A percentile compares a stretch with the other conserved stretches of the same genome.
Conservation (phyloP, 129 eudicot species). For the Flaveria trinervia region DNA sequence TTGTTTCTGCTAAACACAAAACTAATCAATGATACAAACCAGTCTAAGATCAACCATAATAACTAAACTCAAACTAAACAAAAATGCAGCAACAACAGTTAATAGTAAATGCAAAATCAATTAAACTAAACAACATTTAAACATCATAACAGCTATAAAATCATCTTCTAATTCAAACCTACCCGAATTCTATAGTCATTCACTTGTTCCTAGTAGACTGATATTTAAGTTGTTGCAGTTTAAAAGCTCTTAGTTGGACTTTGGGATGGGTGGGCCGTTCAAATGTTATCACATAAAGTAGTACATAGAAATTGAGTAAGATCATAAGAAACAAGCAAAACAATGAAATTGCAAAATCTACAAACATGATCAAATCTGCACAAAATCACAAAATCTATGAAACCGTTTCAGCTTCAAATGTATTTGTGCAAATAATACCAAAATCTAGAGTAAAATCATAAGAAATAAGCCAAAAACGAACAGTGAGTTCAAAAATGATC, state of each 20-base stretch:
- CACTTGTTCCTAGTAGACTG: background rate
- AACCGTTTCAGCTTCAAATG: no score
- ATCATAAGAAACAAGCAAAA: background rate
- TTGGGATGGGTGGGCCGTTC: no score
- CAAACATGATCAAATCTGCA: background rate
- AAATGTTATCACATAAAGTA: background rate
- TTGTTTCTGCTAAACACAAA: slow-evolving; percentile 1
- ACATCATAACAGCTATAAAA: background rate
- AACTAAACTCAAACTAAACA: background rate
- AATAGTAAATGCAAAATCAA: background rate
- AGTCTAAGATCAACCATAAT: background rate
- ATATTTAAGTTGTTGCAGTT: no score
- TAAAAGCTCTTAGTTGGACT: no score
- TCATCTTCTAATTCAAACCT: background rate
- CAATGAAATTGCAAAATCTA: background rate
- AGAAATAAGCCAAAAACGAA: no score
- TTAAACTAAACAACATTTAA: background rate
- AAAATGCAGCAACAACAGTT: no score
- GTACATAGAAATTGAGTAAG: background rate
- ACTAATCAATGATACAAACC: background rate
- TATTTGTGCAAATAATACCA: no score
- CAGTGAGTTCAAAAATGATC: background rate
- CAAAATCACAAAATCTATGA: background rate
- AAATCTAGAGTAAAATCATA: no score
- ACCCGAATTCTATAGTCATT: background rate